Base-by-base conservation (phyloP, 2,329 filamentous ascomycete genomes). In the Pseudogymnoascus sp. region DNA sequence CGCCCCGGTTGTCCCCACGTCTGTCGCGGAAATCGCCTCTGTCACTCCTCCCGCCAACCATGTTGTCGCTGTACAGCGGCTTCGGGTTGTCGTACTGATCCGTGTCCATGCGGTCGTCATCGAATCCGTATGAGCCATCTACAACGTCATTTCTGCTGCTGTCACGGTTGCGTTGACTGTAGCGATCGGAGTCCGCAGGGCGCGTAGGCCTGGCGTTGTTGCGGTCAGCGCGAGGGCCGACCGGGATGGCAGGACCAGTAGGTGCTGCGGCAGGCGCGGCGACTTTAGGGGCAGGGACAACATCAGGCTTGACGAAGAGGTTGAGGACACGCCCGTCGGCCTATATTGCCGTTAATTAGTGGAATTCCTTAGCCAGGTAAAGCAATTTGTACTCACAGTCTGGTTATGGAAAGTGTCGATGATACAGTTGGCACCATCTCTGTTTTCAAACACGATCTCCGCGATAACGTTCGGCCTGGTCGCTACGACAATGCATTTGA, bases 361-460 rank as follows among this genome's bases (percentile, higher is more conserved):
- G 58, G 16, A 42, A 36, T 38, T 55, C 5, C 49, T 45, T 35
- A 14, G 30, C 11, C 12, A 30, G 9, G 12, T 12, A 58, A 19
- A 58, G 49, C 61, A 14, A 59, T 23, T 25, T 45, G 9, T 5
- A 75, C 85, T 67, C 72, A 90, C 89, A 71, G 85, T 91, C 77
- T 91, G 87, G 72, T 89, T 86, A 75, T 94, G 87, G 74, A 93
- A 93, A 2, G 82, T 89, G 63, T 83, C 79, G 69, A 93, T 88
- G 16, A 92, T 88, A 39, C 82, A 83, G 68, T 93, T 86, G 2
- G 89, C 90, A 39, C 87, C 88, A 65, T 89, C 84, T 68, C 83
- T 85, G 63, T 84, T 86, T 66, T 85, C 81, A 71, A 93, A 92
- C 4, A 87, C 80, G 71, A 94, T 84, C 75, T 94, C 90, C 22